These are phyloP conservation scores for Amanita polypyramis DNA, from an alignment of 768 basidiomycete species.

Conservation along the genomic window DNA sequence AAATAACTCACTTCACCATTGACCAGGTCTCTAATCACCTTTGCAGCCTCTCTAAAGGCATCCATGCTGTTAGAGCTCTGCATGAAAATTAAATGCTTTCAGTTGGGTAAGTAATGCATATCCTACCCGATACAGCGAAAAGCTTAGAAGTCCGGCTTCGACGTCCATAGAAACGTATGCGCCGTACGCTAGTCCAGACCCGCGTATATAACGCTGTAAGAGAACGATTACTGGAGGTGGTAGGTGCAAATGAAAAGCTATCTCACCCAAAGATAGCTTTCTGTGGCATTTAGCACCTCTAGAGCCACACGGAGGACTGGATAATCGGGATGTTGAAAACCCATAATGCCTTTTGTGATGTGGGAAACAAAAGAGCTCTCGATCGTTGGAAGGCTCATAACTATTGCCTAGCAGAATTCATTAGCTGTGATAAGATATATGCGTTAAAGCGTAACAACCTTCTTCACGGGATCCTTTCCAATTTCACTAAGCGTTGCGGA, in stretches of 20 bases:
- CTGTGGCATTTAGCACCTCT: constrained; percentile 85
- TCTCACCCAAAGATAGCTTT: constrained; percentile 87
- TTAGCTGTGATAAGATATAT: constrained; percentile 4
- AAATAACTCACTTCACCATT: constrained; percentile 60
- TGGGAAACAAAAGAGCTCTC: constrained; percentile 85
- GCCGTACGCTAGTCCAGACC: constrained; percentile 93
- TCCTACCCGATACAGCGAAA: constrained; percentile 64
- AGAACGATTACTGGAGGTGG: constrained; percentile 8
- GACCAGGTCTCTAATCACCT: constrained; percentile 68
- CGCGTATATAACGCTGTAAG: constrained; percentile 76
- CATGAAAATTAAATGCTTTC: constrained; percentile 4
- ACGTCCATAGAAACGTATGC: constrained; percentile 64
- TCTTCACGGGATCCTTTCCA: constrained; percentile 62
- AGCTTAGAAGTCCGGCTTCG: constrained; percentile 69
- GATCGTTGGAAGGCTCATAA: constrained; percentile 87
- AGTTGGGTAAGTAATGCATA: background rate
- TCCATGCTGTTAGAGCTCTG: constrained; percentile 74
- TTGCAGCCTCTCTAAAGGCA: constrained; percentile 73
- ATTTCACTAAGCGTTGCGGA: constrained; percentile 62
- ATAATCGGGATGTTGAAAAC: constrained; percentile 74
- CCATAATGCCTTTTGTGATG: constrained; percentile 67
- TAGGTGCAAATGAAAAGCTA: background rate
- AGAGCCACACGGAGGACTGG: constrained; percentile 79
- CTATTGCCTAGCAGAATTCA: constrained; percentile 45
- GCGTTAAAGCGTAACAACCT: constrained; percentile 29